Evolutionary conservation across 805 yeast species (phyloP).

Genomic region (Vanderwaltozyma tropicalis): DNA sequence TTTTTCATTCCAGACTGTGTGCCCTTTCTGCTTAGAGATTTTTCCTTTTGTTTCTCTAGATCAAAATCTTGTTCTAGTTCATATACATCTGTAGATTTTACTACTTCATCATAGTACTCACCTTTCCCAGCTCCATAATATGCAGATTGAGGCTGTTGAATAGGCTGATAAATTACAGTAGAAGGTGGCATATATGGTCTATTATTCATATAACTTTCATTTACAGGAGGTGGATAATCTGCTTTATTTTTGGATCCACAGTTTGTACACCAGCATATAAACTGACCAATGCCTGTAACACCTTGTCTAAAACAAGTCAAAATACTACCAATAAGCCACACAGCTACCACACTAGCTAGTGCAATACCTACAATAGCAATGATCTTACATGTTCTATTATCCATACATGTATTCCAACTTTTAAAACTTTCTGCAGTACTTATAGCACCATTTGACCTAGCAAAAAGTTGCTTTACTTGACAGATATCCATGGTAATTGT

Average conservation of each 20-base stretch:
- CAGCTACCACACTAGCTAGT: conserved; percentile 40
- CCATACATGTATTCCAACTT: conserved; percentile 74
- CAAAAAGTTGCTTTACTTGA: not conserved
- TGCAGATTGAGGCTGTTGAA: conserved; percentile 18
- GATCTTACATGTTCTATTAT: conserved; percentile 61
- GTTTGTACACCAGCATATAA: conserved; percentile 44
- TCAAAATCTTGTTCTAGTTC: conserved; percentile 27
- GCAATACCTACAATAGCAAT: conserved; percentile 65
- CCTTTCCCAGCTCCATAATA: conserved; percentile 8
- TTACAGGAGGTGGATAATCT: conserved; percentile 4
- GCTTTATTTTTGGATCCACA: conserved; percentile 14
- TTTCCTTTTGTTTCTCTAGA: conserved; percentile 21
- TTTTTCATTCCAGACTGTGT: not conserved
- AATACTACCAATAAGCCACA: conserved; percentile 49
- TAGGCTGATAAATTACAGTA: conserved; percentile 25
- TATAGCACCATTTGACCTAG: conserved; percentile 15
- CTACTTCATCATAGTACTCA: conserved; percentile 15
- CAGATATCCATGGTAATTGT: not conserved
- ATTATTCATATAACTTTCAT: conserved; percentile 8
- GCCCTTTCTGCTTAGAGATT: conserved; percentile 5
- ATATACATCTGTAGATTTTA: conserved; percentile 13
- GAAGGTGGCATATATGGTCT: conserved; percentile 11
- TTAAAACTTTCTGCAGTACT: conserved; percentile 40
- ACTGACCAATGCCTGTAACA: conserved; percentile 38
- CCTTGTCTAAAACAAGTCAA: conserved; percentile 51